Conservation (phyloP, 176 grass and related monocot species). For the Carex parvula region DNA sequence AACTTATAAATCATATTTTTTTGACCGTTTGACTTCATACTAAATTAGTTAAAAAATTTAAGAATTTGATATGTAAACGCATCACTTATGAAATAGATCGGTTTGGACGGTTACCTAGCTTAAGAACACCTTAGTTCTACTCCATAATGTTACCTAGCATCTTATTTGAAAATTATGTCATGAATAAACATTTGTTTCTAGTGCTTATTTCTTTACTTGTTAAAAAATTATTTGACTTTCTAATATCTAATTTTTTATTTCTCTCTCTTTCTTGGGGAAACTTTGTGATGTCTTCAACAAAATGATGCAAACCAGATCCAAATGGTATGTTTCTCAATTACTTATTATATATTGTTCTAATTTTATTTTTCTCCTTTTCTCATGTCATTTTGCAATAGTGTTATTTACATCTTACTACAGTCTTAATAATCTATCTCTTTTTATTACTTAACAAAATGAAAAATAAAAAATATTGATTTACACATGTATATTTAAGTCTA, state of each 20-base stretch:
- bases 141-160: no score
- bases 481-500: background rate
- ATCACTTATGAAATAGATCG: no score
- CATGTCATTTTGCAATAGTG: background rate
- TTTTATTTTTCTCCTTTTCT: background rate
- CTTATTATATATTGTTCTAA: background rate
- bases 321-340: conserved; percentile 33
- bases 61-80: no score
- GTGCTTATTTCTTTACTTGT: background rate
- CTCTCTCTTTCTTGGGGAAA: background rate
- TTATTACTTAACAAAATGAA: background rate
- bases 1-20: no score
- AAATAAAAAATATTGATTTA: background rate
- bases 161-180: background rate
- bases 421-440: background rate
- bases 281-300: background rate
- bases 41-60: no score
- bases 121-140: no score
- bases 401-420: background rate
- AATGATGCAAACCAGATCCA: conserved; percentile 32
- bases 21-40: no score
- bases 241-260: background rate
- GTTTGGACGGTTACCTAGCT: no score
- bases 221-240: background rate
- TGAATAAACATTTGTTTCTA: background rate